Conservation (phyloP, 2,329 filamentous ascomycete genomes). For the Simplicillium aogashimaense region DNA sequence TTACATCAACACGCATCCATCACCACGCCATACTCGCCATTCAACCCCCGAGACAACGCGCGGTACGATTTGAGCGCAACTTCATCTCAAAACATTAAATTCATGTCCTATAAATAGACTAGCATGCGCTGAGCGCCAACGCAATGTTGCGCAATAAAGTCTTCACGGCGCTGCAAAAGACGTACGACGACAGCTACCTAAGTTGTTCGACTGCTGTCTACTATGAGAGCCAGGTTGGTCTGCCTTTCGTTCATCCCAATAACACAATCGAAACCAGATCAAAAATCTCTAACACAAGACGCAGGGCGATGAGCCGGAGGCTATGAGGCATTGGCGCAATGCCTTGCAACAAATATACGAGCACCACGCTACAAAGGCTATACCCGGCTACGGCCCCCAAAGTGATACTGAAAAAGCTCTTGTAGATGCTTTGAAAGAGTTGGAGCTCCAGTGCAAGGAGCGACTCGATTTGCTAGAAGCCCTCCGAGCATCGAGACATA, state of each 20-base stretch:
- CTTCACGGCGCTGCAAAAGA: conserved; percentile 79
- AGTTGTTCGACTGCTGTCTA: conserved; percentile 93
- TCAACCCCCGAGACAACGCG: too few species aligned
- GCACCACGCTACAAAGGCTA: conserved; percentile 67
- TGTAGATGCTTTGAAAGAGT: conserved; percentile 67
- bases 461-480: conserved; percentile 81
- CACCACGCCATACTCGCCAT: too few species aligned
- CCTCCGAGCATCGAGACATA: conserved; percentile 55
- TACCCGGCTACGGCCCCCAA: conserved; percentile 58
- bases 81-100: too few species aligned
- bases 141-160: conserved; percentile 44
- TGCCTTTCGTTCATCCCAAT: too few species aligned
- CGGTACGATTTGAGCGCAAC: too few species aligned
- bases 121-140: conserved; percentile 17
- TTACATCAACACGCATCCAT: too few species aligned
- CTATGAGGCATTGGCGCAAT: conserved; percentile 79
- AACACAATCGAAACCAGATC: background rate
- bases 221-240: conserved; percentile 76
- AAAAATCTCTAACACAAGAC: background rate
- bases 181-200: conserved; percentile 92
- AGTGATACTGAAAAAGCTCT: conserved; percentile 78
- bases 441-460: conserved; percentile 90
- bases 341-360: conserved; percentile 85
- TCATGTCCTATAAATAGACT: conserved; percentile 5
- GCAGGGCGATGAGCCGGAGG: conserved; percentile 84